These are phyloP conservation scores for Yarrowia yakushimensis DNA, from an alignment of 805 yeast genomes.

Conservation along the genomic window DNA sequence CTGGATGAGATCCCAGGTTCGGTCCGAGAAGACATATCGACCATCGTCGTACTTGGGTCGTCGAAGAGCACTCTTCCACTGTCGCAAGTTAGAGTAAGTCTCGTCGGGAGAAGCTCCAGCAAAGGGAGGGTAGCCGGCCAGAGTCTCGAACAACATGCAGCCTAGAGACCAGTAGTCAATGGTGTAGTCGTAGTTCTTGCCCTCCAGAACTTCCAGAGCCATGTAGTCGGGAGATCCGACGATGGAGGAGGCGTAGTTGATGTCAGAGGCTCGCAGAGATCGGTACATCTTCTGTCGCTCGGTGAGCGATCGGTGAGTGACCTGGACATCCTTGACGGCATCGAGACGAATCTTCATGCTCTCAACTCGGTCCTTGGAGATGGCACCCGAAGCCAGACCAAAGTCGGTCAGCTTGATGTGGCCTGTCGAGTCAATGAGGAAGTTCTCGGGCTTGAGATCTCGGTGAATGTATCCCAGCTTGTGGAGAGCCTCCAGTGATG, in stretches of 20 bases:
- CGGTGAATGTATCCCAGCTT: constrained; percentile 95
- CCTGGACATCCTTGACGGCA: constrained; percentile 71
- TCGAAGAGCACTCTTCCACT: constrained; percentile 83
- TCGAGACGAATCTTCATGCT: constrained; percentile 69
- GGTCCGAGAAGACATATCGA: constrained; percentile 85
- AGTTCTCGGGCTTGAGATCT: constrained; percentile 93
- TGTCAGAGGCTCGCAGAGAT: constrained; percentile 64
- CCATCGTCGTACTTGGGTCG: constrained; percentile 93
- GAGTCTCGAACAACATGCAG: constrained; percentile 92
- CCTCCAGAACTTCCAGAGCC: constrained; percentile 97
- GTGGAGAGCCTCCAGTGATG: constrained; percentile 89
- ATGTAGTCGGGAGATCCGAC: constrained; percentile 99
- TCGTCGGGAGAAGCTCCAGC: constrained; percentile 92
- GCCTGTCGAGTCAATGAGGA: constrained; percentile 82
- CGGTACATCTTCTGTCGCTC: constrained; percentile 88
- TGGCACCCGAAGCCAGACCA: constrained; percentile 95
- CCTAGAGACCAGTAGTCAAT: constrained; percentile 99
- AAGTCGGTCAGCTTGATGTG: constrained; percentile 94
- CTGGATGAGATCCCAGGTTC: constrained; percentile 89
- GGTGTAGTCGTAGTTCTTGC: constrained; percentile 88
- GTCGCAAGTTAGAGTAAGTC: constrained; percentile 86
- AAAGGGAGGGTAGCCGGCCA: constrained; percentile 96
- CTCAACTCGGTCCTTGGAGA: constrained; percentile 87
- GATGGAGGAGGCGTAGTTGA: constrained; percentile 87
- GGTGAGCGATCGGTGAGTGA: constrained; percentile 65